These are phyloP conservation scores for Porodaedalea pini DNA, from an alignment of 1,284 basidiomycete species.

Conservation along the genomic window DNA sequence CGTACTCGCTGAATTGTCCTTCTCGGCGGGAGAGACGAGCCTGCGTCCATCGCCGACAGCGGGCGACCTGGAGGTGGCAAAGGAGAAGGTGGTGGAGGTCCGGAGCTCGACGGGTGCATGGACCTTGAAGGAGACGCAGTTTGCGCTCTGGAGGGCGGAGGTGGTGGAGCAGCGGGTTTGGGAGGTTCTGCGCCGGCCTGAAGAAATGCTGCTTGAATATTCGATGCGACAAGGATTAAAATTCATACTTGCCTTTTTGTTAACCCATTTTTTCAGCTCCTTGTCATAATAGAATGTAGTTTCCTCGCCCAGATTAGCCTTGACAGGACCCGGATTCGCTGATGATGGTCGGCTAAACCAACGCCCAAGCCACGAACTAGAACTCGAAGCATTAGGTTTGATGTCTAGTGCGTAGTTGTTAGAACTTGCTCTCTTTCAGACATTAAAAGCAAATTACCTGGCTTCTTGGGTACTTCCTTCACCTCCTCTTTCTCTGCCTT, in stretches of 20 bases:
- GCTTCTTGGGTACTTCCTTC: slow-evolving; percentile 30
- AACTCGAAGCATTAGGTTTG: slow-evolving; percentile 32
- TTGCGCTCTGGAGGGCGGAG: slow-evolving; percentile 71
- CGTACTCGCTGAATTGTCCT: slow-evolving; percentile 54
- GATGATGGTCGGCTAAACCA: slow-evolving; percentile 62
- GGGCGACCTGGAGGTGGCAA: slow-evolving; percentile 54
- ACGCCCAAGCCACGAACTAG: slow-evolving; percentile 77
- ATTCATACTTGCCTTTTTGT: slow-evolving; percentile 71
- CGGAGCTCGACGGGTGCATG: slow-evolving; percentile 33
- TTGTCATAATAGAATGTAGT: slow-evolving; percentile 92
- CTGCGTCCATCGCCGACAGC: slow-evolving; percentile 59
- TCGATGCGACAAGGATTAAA: neutral
- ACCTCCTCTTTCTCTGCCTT: slow-evolving; percentile 28
- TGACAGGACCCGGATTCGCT: slow-evolving; percentile 62
- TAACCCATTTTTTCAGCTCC: slow-evolving; percentile 94
- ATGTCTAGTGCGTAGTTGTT: slow-evolving; percentile 27
- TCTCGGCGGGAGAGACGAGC: slow-evolving; percentile 42
- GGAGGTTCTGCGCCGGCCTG: slow-evolving; percentile 54
- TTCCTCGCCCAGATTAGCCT: slow-evolving; percentile 92
- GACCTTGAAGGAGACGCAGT: slow-evolving; percentile 72
- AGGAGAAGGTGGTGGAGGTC: slow-evolving; percentile 31
- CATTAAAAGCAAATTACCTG: slow-evolving; percentile 33
- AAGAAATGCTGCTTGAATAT: slow-evolving; percentile 6
- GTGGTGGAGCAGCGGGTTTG: slow-evolving; percentile 48
- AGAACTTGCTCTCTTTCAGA: neutral